Conservation (phyloP, 495 filamentous ascomycete genomes). For the Talaromyces proteolyticus region DNA sequence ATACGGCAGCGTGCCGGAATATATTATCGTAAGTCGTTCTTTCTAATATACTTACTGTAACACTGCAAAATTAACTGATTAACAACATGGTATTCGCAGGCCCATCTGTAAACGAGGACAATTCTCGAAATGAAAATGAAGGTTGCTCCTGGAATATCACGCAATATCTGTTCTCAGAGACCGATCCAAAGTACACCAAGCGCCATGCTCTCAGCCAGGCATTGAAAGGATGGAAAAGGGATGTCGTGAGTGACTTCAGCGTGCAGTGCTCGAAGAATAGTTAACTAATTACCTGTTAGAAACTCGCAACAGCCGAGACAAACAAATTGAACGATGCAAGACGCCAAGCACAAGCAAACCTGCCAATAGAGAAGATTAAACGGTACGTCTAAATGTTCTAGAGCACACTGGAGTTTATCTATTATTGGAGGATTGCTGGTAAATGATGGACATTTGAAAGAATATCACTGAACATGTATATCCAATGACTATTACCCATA, state of each 20-base stretch:
- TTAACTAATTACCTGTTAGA: constrained; percentile 5
- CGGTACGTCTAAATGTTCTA: constrained; percentile 1
- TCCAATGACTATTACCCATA: neutral
- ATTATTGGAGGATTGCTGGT: constrained; percentile 2
- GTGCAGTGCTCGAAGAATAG: constrained; percentile 2
- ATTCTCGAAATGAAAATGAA: constrained; percentile 6
- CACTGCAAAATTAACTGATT: constrained; percentile 4
- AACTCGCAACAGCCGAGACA: constrained; percentile 1
- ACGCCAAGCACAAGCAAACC: constrained; percentile 2
- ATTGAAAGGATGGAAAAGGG: constrained; percentile 4
- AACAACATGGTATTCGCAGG: constrained; percentile 2
- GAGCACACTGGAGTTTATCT: constrained; percentile 1
- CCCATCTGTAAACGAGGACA: constrained; percentile 6
- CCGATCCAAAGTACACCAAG: constrained; percentile 1
- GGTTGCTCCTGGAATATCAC: constrained; percentile 2
- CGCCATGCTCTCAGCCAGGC: constrained; percentile 2
- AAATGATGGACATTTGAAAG: neutral
- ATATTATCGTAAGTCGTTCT: neutral
- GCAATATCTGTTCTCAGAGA: constrained; percentile 1
- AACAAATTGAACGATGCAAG: constrained; percentile 1
- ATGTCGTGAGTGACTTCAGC: constrained; percentile 1
- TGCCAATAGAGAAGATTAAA: constrained; percentile 1
- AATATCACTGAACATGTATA: neutral
- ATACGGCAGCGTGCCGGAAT: neutral
- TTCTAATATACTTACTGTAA: constrained; percentile 2